A percentile compares a stretch with the other conserved stretches of the same genome.
These are phyloP conservation scores for Coemansia sp. DNA, from an alignment of 192 early-diverging fungal genomes.

Conservation along the genomic window DNA sequence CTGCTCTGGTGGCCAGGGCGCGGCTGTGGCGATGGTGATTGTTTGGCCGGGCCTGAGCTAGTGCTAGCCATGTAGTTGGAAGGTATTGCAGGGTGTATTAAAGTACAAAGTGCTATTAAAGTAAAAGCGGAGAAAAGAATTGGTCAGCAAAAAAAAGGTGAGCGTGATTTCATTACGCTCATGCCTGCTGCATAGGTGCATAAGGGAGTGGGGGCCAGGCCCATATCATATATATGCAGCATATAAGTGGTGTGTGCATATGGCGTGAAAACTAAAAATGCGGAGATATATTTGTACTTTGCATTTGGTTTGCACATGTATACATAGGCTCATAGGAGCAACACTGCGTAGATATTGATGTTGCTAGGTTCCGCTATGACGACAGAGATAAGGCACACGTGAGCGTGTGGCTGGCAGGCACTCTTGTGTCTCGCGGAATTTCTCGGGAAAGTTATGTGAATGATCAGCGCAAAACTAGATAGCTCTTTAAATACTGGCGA, in stretches of 20 bases:
- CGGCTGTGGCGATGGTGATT: background rate
- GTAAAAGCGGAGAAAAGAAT: background rate
- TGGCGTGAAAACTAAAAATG: background rate
- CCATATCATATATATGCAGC: too few species aligned
- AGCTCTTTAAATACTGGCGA: background rate
- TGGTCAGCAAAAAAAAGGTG: background rate
- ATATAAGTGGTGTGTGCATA: background rate
- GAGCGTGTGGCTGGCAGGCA: background rate
- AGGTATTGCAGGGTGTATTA: background rate
- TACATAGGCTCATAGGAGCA: background rate
- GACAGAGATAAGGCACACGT: background rate
- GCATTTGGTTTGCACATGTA: background rate
- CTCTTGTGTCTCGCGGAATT: background rate
- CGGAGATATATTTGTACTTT: background rate
- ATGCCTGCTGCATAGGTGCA: background rate
- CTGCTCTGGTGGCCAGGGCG: slow-evolving; percentile 3
- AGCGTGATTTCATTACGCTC: background rate
- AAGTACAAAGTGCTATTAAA: background rate
- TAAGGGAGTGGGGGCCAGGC: too few species aligned
- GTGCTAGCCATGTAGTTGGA: slow-evolving; percentile 16
- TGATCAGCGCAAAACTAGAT: background rate
- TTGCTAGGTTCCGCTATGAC: background rate
- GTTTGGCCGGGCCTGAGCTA: slow-evolving; percentile 5
- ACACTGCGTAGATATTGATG: background rate
- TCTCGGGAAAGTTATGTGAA: background rate